Percentiles rank a stretch among this genome's conserved stretches.
These are phyloP conservation scores for Cutaneotrichosporon daszewskae DNA, from an alignment of 1,284 basidiomycete species.

Conservation along the genomic window DNA sequence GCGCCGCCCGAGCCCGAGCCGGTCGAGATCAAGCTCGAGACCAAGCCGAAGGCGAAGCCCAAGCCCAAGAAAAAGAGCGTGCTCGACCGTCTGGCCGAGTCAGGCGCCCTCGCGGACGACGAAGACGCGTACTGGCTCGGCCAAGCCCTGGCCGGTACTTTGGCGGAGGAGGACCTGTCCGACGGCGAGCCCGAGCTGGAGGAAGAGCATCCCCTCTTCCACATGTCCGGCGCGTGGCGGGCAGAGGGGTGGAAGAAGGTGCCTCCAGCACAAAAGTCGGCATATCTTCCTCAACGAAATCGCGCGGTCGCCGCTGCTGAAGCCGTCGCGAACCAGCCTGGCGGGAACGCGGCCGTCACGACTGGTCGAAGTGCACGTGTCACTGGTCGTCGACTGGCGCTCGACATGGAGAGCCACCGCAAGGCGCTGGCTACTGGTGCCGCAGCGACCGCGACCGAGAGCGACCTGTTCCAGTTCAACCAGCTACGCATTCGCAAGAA, in stretches of 20 bases:
- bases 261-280: slow-evolving; percentile 82
- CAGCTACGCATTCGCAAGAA: slow-evolving; percentile 98
- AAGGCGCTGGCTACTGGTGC: slow-evolving; percentile 29
- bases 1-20: slow-evolving; percentile 21
- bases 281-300: slow-evolving; percentile 63
- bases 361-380: slow-evolving; percentile 88
- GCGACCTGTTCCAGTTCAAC: slow-evolving; percentile 83
- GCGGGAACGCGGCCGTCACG: slow-evolving; percentile 43
- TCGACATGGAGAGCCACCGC: slow-evolving; percentile 93
- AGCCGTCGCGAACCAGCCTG: slow-evolving; percentile 19
- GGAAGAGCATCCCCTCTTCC: slow-evolving; percentile 34
- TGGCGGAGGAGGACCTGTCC: slow-evolving; percentile 32
- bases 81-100: slow-evolving; percentile 33
- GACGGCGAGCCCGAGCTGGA: slow-evolving; percentile 19
- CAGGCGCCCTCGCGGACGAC: slow-evolving; percentile 69
- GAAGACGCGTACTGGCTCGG: slow-evolving; percentile 86
- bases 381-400: slow-evolving; percentile 83
- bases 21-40: slow-evolving; percentile 31
- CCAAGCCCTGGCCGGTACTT: slow-evolving; percentile 54
- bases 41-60: slow-evolving; percentile 7
- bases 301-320: slow-evolving; percentile 49
- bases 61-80: slow-evolving; percentile 22
- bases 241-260: slow-evolving; percentile 96
- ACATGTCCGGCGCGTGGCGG: slow-evolving; percentile 49
- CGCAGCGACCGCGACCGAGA: slow-evolving; percentile 27